phyloP scores from a whole-genome alignment of 2,329 filamentous ascomycete species.

The Tolypocladium ophioglossoides region DNA sequence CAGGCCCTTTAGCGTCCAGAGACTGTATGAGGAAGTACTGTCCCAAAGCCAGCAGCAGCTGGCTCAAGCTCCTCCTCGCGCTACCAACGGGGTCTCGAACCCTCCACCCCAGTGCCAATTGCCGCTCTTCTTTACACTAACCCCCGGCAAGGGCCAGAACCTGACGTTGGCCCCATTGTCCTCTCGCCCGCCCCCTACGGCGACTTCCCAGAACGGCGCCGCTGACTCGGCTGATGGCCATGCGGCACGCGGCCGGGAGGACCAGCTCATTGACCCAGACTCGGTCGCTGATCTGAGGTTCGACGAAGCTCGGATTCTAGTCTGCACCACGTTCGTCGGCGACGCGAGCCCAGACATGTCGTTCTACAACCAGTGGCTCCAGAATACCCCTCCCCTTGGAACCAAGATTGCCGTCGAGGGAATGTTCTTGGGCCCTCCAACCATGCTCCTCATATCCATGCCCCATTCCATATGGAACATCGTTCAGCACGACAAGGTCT shows the following conservation, averaged over 20 bases:
- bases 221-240: constrained; percentile 12
- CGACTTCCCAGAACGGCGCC: constrained; percentile 17
- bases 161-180: constrained; percentile 41
- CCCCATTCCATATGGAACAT: constrained; percentile 52
- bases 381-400: constrained; percentile 43
- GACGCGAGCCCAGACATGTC: constrained; percentile 56
- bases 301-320: constrained; percentile 51
- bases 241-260: constrained; percentile 16
- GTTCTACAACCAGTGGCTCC: constrained; percentile 56
- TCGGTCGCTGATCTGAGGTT: constrained; percentile 46
- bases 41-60: constrained; percentile 33
- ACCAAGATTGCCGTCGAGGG: constrained; percentile 53
- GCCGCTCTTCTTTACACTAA: constrained; percentile 46
- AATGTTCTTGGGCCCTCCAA: constrained; percentile 58
- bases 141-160: constrained; percentile 39
- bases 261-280: constrained; percentile 34
- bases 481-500: constrained; percentile 56
- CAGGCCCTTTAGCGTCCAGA: constrained; percentile 45
- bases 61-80: constrained; percentile 24
- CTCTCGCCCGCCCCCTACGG: constrained; percentile 13
- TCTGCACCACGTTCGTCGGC: constrained; percentile 57
- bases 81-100: constrained; percentile 34
- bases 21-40: constrained; percentile 45
- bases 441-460: constrained; percentile 57
- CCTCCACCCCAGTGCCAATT: constrained; percentile 21